Base-by-base conservation (phyloP, 208 protist genomes). In the Leishmania mexicana region DNA sequence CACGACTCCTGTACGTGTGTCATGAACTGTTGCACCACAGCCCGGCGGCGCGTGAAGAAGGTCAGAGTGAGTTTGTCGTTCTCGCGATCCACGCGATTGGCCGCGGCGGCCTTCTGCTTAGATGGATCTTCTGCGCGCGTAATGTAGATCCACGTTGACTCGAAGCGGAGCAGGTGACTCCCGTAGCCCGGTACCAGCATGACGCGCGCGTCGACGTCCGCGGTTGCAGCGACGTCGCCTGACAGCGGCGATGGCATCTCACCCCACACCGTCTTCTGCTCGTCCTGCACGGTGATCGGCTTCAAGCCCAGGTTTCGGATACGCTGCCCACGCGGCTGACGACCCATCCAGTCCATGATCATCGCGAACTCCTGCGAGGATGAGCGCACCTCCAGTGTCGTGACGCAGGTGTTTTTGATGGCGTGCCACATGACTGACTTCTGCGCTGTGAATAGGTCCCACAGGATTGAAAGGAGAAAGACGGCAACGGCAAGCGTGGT, bases 261-360 rank as follows among this genome's bases (percentile, higher is more conserved):
- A 2, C 81, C 78, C 81, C 78, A 75, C 1, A 78, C 74, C 24
- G 47, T 80, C 76, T 85, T 83, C 80, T 85, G 76, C 77, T 94
- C 92, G 67, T 95, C 89, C 28, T 86, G 76, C 71, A 95, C 75
- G 17, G 91, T 89, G 68, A 96, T 75, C 42, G 93, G 95, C 81
- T 84, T 89, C 54, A 98, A 79, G 5, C 92, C 86, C 24, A 98
- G 76, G 81, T 96, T 98, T 54, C 88, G 87, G 42, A 88, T 72
- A 47, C 85, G 79, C 78, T 87, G 83, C 54, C 90, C 91, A 28
- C 87, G 78, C 47, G 92, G 92, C 73, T 98, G 92, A 10, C 87
- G 87, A 31, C 89, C 89, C 93, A 98, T 95, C 93, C 95, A 98
- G 60, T 98, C 92, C 85, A 98, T 80, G 53, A 98, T 95, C 95